These are phyloP conservation scores for Trichosporon sp. DNA, from an alignment of 1,284 basidiomycete species.

Conservation along the genomic window DNA sequence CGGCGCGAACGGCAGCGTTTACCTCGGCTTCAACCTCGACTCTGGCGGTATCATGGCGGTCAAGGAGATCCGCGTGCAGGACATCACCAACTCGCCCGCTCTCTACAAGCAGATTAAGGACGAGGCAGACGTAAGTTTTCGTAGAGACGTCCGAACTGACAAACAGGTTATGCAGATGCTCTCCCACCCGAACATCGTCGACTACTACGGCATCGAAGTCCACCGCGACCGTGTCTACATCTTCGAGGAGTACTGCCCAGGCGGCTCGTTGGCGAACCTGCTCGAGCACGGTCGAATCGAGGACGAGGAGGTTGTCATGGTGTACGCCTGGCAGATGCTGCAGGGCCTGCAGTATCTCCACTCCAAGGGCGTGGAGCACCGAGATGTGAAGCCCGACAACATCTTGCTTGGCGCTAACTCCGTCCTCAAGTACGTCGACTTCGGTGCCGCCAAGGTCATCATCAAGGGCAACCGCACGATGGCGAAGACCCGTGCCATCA, in stretches of 20 bases:
- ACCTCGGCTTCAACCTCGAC: slow-evolving; percentile 94
- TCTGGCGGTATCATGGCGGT: slow-evolving; percentile 97
- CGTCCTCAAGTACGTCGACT: slow-evolving; percentile 97
- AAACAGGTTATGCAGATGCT: slow-evolving; percentile 85
- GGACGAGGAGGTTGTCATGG: slow-evolving; percentile 91
- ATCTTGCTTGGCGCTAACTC: slow-evolving; percentile 84
- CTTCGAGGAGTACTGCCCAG: slow-evolving; percentile 98
- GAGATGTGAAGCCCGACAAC: slow-evolving; percentile 99
- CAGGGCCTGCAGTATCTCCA: slow-evolving; percentile 95
- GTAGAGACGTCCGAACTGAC: background rate
- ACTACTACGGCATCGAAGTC: slow-evolving; percentile 97
- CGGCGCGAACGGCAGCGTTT: slow-evolving; percentile 97
- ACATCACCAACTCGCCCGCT: slow-evolving; percentile 73
- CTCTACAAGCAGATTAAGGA: slow-evolving; percentile 92
- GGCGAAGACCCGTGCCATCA: slow-evolving; percentile 57
- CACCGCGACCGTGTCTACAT: slow-evolving; percentile 99
- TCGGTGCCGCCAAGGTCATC: slow-evolving; percentile 96
- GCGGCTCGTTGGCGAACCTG: slow-evolving; percentile 83
- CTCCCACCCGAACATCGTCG: slow-evolving; percentile 95
- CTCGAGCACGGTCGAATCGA: slow-evolving; percentile 93
- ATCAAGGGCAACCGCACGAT: slow-evolving; percentile 88
- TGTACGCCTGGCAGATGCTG: slow-evolving; percentile 96
- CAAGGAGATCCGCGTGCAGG: slow-evolving; percentile 98
- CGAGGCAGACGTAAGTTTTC: slow-evolving; percentile 67
- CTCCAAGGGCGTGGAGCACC: slow-evolving; percentile 86